These are phyloP conservation scores for Sordaria brevicollis DNA, from an alignment of 495 filamentous ascomycete genomes.

Conservation along the genomic window DNA sequence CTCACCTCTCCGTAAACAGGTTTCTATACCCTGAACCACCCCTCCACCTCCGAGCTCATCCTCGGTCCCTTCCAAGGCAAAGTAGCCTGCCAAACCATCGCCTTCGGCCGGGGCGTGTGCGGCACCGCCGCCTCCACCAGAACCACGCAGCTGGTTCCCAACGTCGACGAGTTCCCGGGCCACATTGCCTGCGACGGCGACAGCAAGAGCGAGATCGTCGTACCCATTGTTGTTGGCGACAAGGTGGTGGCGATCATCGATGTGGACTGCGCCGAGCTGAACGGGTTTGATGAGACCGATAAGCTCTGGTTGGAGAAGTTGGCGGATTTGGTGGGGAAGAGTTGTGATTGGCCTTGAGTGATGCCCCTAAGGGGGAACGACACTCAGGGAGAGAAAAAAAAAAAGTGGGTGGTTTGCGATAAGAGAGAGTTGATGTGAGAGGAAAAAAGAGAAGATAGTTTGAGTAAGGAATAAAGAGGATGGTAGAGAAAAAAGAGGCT, in stretches of 20 bases:
- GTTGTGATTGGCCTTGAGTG: slow-evolving; percentile 61
- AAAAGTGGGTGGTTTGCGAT: background rate
- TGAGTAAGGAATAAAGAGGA: too few species aligned
- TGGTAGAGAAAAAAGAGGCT: too few species aligned
- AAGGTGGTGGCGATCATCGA: slow-evolving; percentile 77
- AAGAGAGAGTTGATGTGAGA: background rate
- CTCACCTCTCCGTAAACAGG: slow-evolving; percentile 21
- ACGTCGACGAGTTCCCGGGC: slow-evolving; percentile 70
- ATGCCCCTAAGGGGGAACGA: background rate
- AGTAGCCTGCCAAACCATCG: slow-evolving; percentile 78
- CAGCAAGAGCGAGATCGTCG: slow-evolving; percentile 82
- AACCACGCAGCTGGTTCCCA: slow-evolving; percentile 59
- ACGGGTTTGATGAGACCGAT: slow-evolving; percentile 72
- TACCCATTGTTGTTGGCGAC: slow-evolving; percentile 55
- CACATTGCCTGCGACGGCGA: slow-evolving; percentile 87
- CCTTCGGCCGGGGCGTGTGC: slow-evolving; percentile 73
- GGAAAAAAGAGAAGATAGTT: too few species aligned
- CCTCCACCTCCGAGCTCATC: slow-evolving; percentile 46
- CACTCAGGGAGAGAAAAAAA: too few species aligned
- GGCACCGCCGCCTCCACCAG: slow-evolving; percentile 58
- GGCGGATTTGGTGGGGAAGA: slow-evolving; percentile 50
- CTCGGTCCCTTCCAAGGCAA: slow-evolving; percentile 85
- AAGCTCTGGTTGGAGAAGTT: slow-evolving; percentile 57
- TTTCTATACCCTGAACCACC: slow-evolving; percentile 70
- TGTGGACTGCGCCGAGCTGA: slow-evolving; percentile 61